These are phyloP conservation scores for Pythium utonaiense DNA, from an alignment of 352 stramenopile species.

Conservation along the genomic window DNA sequence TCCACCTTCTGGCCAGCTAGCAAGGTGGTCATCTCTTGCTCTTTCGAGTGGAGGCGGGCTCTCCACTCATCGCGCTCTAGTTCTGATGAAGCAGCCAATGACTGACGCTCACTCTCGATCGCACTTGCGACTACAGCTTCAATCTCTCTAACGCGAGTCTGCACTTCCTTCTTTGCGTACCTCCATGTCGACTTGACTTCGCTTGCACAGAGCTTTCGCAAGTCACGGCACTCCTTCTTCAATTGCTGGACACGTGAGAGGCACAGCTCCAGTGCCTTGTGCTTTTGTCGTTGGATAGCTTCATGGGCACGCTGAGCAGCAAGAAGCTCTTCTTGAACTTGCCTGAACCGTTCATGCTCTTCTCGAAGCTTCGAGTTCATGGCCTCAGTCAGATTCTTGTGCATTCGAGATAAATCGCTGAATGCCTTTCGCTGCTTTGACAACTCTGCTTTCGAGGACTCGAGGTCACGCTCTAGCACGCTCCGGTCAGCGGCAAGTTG, in stretches of 20 bases:
- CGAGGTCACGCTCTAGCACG: conserved; percentile 26
- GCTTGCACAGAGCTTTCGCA: conserved; percentile 6
- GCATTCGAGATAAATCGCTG: conserved; percentile 55
- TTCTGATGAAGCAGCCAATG: conserved; percentile 28
- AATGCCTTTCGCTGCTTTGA: conserved; percentile 56
- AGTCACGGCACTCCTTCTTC: conserved; percentile 8
- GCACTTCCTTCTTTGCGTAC: conserved; percentile 4
- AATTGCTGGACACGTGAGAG: conserved; percentile 7
- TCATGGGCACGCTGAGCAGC: conserved; percentile 8
- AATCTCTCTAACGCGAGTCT: conserved; percentile 2
- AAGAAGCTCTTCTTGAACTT: conserved; percentile 28
- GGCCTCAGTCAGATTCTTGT: conserved; percentile 57
- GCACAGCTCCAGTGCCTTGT: conserved; percentile 14
- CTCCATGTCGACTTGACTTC: conserved; percentile 20
- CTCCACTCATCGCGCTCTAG: conserved; percentile 48
- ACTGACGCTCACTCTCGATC: conserved; percentile 15
- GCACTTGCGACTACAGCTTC: background rate
- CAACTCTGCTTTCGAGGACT: conserved; percentile 32
- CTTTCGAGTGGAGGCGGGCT: conserved; percentile 35
- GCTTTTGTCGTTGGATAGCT: background rate
- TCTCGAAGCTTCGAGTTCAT: conserved; percentile 39
- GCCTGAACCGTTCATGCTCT: conserved; percentile 24
- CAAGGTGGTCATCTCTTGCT: conserved; percentile 46
- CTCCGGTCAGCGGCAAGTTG: conserved; percentile 25
- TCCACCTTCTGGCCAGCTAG: conserved; percentile 41